Base-by-base conservation (phyloP, 495 filamentous ascomycete species). In the Bryoglossum gracile region DNA sequence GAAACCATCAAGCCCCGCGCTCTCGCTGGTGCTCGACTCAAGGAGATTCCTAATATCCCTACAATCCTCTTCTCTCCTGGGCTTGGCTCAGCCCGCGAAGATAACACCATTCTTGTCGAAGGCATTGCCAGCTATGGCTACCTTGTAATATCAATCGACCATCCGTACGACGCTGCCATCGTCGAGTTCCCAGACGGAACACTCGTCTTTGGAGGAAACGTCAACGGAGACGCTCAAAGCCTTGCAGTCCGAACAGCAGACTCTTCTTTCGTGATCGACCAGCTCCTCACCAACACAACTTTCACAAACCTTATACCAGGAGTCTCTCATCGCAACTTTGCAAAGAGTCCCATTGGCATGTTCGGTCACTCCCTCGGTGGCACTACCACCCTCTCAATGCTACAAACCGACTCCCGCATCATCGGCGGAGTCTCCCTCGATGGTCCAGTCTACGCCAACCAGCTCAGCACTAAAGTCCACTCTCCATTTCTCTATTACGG, bases 361-460 rank as follows among this genome's bases (percentile, higher is more conserved):
- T 66, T 70, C 21, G 75, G 76, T 0, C 74, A 79, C 40, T 78
- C 76, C 0, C 59, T 77, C 10, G 75, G 77, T 30, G 46, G 46
- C 4, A 24, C 34, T 3, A 36, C 46, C 4, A 18, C 35, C 1
- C 28, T 36, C 17, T 1, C 33, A 14, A 19, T 36, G 9, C 21
- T 48, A 8, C 11, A 23, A 21, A 24, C 19, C 9, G 46, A 48
- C 23, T 9, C 19, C 3, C 13, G 46, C 24, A 14, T 48, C 34
- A 4, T 30, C 2, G 46, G 33, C 2, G 46, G 46, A 11, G 23
- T 39, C 17, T 21, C n/a, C 21, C 33, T 48, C 23, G 46, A 48
- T 19, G 34, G 34, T 2, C 23, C 35, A 26, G 18, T 48, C 21
- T 26, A 26, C 46, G 21, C 3, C 2, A 19, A 2, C 14, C n/a